Base-by-base conservation (phyloP, 139 green algal species). In the Marvania coccoides region DNA sequence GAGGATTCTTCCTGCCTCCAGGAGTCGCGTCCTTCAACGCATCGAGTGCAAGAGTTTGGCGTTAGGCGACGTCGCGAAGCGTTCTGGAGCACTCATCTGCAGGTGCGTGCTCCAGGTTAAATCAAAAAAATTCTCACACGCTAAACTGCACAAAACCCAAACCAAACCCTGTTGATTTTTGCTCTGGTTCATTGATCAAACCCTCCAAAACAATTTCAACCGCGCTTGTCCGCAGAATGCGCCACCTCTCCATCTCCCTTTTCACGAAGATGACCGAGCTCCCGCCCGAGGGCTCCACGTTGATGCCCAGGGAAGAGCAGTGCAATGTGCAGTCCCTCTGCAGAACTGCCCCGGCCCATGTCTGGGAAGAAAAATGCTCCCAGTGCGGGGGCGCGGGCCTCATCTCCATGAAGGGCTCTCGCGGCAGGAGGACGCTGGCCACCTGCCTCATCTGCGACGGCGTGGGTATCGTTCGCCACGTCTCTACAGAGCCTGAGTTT, bases 361-460 rank as follows among this genome's bases (percentile, higher is more conserved):
- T 66, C 10, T 66, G 59, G 59, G 59, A 66, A 53, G 39, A 38
- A 24, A 66, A 66, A 66, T 66, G 59, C 35, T 13, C 35, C 4
- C 13, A 28, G 26, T 66, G 59, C 7, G 14, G 23, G 24, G 59
- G 34, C 13, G 38, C 33, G 37, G 59, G 59, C 5, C 47, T 29
- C 9, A 24, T 53, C 15, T 15, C 30, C 29, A 36, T 24, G 10
- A 15, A 14, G 34, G 14, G 59, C 9, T 28, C 23, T 2, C 33
- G 23, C 36, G 40, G 40, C 28, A 54, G 4, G 8, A 48, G 35
- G n/a, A 51, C 24, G 26, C 15, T 66, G 15, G 30, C 14, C 24
- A 28, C 56, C 26, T 66, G 59, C 56, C 28, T 36, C 1, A 58
- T 14, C 28, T 66, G 59, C 10, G 23, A 26, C 24, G 59, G 59